Evolutionary conservation across 2,329 filamentous ascomycete species (phyloP).

Genomic region (Fusarium foetens): DNA sequence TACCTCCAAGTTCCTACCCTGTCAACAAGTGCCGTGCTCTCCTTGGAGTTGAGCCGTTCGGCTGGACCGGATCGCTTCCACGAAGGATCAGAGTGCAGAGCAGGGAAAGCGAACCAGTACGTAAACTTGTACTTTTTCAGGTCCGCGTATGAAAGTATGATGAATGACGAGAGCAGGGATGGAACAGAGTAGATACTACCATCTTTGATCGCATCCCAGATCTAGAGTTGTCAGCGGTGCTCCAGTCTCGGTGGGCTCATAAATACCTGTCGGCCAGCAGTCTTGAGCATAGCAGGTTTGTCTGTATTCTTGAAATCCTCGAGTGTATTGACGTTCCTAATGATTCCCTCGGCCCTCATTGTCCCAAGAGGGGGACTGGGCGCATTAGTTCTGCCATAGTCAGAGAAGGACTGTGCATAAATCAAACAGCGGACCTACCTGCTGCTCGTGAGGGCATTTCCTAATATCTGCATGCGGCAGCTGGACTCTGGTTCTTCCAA

Average conservation of each 20-base stretch:
- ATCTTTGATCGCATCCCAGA: constrained; percentile 98
- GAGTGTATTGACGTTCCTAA: constrained; percentile 95
- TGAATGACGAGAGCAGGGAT: constrained; percentile 88
- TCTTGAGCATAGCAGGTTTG: constrained; percentile 79
- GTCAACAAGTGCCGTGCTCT: constrained; percentile 84
- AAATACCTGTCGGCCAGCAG: constrained; percentile 78
- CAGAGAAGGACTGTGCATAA: constrained; percentile 33
- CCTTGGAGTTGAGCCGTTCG: constrained; percentile 68
- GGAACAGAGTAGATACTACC: constrained; percentile 96
- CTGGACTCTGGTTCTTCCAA: constrained; percentile 78
- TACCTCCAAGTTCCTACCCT: constrained; percentile 89
- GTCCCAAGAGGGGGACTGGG: constrained; percentile 73
- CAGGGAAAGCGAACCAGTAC: constrained; percentile 98
- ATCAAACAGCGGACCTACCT: constrained; percentile 67
- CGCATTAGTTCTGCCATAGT: constrained; percentile 45
- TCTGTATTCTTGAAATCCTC: constrained; percentile 91
- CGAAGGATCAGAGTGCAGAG: constrained; percentile 85
- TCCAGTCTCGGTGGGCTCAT: not conserved
- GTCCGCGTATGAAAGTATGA: constrained; percentile 91
- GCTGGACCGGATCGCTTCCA: constrained; percentile 75
- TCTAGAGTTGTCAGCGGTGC: constrained; percentile 60
- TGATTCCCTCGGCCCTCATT: constrained; percentile 89
- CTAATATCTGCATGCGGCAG: constrained; percentile 89
- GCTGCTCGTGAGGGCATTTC: constrained; percentile 83
- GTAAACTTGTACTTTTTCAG: constrained; percentile 97